Base-by-base conservation (phyloP, 352 stramenopile genomes). In the Pythium volutum region DNA sequence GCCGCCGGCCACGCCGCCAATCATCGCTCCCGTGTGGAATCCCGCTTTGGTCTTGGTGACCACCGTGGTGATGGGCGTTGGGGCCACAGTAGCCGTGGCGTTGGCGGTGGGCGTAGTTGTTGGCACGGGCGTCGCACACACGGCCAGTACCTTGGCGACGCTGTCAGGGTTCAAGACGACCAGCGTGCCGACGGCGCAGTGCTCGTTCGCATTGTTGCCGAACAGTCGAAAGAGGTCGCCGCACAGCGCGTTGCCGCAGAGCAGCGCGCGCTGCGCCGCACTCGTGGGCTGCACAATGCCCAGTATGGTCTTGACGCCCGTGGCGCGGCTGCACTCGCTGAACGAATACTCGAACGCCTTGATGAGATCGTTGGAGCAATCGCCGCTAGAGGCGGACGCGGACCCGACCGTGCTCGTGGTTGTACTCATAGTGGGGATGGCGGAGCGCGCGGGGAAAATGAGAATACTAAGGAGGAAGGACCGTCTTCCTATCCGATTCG, bases 171-270 rank as follows among this genome's bases (percentile, higher is more conserved):
- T 57, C 34, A 57, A 34, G 20, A 38, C 50, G 25, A 47, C 45
- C 22, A 57, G 26, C 14, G 20, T 18, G 14, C 50, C 50, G 20
- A 47, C 50, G 1, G 20, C 45, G 36, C 50, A 57, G 20, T 48
- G 6, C 25, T 57, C 50, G 5, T 57, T 29, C 10, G 50, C 50
- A 33, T 57, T 57, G 36, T 57, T 57, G n/a, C 34, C 22, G 23
- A 57, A 57, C 34, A 57, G 50, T 15, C 50, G 50, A 34, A 34
- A 57, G 50, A 57, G 50, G 23, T 57, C 50, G 11, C 20, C 38
- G 50, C 50, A 57, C 50, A 47, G 20, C 11, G 18, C 33, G 7
- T n/a, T 57, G 7, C 5, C 20, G 50, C 50, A 57, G 10, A 57
- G 20, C 34, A 57, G 25, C 16, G 16, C 12, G n/a, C 50, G 50